Evolutionary conservation across 106 monocot species (phyloP).

Genomic region (Platanthera guangdongensis): DNA sequence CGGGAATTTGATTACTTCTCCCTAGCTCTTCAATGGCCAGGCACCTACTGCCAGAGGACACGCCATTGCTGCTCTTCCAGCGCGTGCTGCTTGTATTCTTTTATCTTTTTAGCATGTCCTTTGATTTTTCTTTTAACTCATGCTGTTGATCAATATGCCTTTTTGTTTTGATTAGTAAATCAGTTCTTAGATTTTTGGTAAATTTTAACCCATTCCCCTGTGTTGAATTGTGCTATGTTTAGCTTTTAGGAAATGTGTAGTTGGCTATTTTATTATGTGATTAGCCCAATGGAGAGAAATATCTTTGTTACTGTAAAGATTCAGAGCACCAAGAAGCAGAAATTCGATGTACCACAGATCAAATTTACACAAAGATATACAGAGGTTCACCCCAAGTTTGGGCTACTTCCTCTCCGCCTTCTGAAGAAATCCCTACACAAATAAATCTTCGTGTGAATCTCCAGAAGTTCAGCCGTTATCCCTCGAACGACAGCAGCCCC

Average conservation of each 20-base stretch:
- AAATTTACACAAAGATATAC: no score
- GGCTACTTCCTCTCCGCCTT: no score
- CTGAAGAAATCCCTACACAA: no score
- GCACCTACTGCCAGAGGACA: constrained; percentile 39
- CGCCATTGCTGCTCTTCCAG: constrained; percentile 50
- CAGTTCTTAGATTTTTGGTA: background rate
- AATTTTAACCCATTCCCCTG: background rate
- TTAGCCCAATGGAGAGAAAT: no score
- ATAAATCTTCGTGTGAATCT: no score
- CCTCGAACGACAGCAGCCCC: no score
- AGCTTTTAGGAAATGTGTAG: background rate
- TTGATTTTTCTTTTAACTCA: background rate
- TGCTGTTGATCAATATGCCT: background rate
- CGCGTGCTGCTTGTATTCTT: constrained; percentile 42
- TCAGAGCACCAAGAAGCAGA: no score
- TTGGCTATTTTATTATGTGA: background rate
- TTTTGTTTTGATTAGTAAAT: background rate
- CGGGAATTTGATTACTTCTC: constrained; percentile 66
- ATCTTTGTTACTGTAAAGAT: no score
- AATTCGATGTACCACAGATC: no score
- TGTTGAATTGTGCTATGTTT: background rate
- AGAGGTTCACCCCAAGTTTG: no score
- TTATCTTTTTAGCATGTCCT: background rate
- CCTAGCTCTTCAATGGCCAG: constrained; percentile 62
- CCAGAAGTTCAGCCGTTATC: no score